Evolutionary conservation across 78 protist species (phyloP).

Genomic region (Dictyostelium purpureum): DNA sequence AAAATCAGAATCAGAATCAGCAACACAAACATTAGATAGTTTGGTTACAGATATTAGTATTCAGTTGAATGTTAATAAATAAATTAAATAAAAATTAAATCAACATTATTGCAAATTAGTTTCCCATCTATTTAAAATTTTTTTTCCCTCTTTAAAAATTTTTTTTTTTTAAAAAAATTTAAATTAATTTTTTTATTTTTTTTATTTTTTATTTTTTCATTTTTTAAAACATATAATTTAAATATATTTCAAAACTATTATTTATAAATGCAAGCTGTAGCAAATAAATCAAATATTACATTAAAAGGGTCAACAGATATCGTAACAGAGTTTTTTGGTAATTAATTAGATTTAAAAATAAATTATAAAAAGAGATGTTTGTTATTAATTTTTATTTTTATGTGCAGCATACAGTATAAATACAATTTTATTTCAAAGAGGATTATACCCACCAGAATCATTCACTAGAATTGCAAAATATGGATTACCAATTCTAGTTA

Average conservation of each 20-base stretch:
- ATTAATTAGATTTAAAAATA: neutral
- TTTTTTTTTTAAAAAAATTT: too few species aligned
- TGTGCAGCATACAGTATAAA: constrained; percentile 64
- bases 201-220: neutral
- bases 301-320: constrained; percentile 96
- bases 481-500: constrained; percentile 92
- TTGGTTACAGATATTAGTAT: too few species aligned
- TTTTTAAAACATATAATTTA: neutral
- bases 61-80: too few species aligned
- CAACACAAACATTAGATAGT: neutral
- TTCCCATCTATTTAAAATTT: neutral
- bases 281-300: constrained; percentile 87
- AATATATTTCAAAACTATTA: too few species aligned
- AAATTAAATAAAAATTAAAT: neutral
- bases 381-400: neutral
- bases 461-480: constrained; percentile 92
- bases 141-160: neutral
- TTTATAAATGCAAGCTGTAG: constrained; percentile 42
- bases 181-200: neutral
- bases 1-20: neutral
- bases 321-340: constrained; percentile 97
- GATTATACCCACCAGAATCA: constrained; percentile 97
- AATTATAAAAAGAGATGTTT: too few species aligned
- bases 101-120: neutral
- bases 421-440: constrained; percentile 95